Percentiles rank a stretch among this genome's conserved stretches.
Evolutionary conservation across 1,284 basidiomycete species (phyloP).

Genomic region (Sparassis latifolia): DNA sequence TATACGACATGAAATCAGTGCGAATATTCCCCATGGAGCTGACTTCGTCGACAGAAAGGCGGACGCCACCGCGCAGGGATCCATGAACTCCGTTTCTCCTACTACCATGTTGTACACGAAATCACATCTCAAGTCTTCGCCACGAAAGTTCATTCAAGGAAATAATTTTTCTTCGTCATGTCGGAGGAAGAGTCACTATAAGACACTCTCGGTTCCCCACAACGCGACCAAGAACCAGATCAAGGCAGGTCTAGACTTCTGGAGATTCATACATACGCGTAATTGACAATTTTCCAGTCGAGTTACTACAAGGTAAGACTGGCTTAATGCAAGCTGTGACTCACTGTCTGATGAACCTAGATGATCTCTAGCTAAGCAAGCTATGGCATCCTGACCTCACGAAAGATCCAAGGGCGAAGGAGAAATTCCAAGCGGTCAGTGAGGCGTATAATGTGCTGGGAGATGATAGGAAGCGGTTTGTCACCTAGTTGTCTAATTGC

Average conservation of each 20-base stretch:
- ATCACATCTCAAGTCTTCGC: too few species aligned
- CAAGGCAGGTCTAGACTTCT: constrained; percentile 27
- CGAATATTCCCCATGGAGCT: too few species aligned
- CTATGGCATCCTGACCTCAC: constrained; percentile 42
- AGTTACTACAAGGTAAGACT: constrained; percentile 39
- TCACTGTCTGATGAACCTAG: constrained; percentile 4
- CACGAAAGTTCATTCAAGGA: too few species aligned
- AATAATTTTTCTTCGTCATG: constrained; percentile 8
- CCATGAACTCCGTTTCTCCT: too few species aligned
- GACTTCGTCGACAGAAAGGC: too few species aligned
- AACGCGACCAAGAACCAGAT: constrained; percentile 40
- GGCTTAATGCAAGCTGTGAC: not conserved
- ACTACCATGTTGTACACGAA: too few species aligned
- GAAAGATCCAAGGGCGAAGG: constrained; percentile 31
- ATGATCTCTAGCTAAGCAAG: constrained; percentile 38
- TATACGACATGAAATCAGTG: too few species aligned
- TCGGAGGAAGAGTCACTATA: constrained; percentile 29
- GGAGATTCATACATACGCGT: not conserved
- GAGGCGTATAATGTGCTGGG: constrained; percentile 42
- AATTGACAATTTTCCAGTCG: constrained; percentile 23
- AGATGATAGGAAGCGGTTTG: constrained; percentile 41
- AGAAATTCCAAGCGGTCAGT: constrained; percentile 40
- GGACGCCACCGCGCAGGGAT: too few species aligned
- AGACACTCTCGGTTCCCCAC: constrained; percentile 33
- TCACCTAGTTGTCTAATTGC: not conserved